Evolutionary conservation across 768 basidiomycete genomes (phyloP), one percentile per base, ranked within the genome.

Genomic region (Xerocomellus intermedius): DNA sequence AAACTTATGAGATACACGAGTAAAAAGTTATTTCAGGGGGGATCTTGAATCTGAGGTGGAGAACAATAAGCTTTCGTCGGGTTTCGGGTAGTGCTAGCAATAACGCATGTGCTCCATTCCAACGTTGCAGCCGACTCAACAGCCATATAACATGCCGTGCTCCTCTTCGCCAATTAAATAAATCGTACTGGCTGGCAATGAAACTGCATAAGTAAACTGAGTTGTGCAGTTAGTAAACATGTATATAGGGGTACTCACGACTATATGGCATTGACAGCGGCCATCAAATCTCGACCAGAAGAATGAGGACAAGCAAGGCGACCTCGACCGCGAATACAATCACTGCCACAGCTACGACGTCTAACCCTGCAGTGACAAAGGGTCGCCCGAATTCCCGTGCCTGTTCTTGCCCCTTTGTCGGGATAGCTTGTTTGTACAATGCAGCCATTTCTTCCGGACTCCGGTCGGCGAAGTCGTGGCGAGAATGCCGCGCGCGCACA

Each of bases 291-390:
- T 35, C 33, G 46, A 67, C 10, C 52, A 48, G 69, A 49, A 89
- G 59, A 33, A 93, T 75, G 42, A 93, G 75, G 2, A 81, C 79
- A 8, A 93, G 72, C 41, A 93, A 72, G 0, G 76, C 82, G 41
- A 91, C 69, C 63, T 92, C 89, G 17, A 88, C 80, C 0, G 73
- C 73, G 2, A 81, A 79, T 0, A 91, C 88, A 2, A 89, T 73
- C 14, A 74, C 62, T 0, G 84, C 77, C 8, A 92, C 81, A 13
- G 78, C 73, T 1, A 67, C 13, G 22, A 90, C 81, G 50, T 86
- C 82, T 78, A 86, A 81, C n/a, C 92, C 92, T 7, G 90, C 87
- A 0, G 91, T 91, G 17, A 85, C 68, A 65, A 93, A 93, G 2
- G 89, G 88, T 13, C 87, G 77, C 0, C 91, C 92, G 63, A 85